Evolutionary conservation across 2,329 filamentous ascomycete genomes (phyloP).

Genomic region (Lachnellula occidentalis): DNA sequence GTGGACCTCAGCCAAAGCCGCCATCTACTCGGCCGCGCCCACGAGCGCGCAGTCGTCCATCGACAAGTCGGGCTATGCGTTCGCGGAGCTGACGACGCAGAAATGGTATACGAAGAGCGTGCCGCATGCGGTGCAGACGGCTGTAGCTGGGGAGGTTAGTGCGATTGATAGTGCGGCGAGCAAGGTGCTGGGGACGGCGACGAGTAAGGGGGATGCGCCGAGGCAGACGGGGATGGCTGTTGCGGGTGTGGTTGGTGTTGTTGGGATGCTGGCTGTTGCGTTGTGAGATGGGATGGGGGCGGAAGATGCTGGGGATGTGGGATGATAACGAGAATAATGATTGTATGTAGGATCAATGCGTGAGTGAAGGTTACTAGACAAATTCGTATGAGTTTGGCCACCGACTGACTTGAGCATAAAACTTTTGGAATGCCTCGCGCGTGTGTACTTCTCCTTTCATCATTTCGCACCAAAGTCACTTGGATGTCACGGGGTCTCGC

Average conservation of each 20-base stretch:
- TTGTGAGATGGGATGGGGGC: not conserved
- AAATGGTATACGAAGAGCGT: conserved; percentile 23
- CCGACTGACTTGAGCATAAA: no score
- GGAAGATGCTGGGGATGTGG: not conserved
- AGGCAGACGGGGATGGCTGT: not conserved
- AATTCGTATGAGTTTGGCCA: no score
- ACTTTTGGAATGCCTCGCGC: no score
- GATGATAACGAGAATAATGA: not conserved
- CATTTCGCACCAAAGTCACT: no score
- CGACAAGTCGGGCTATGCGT: conserved; percentile 9
- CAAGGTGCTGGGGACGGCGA: conserved; percentile 17
- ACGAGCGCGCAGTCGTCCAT: conserved; percentile 8
- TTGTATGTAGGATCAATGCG: not conserved
- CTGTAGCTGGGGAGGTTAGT: conserved; percentile 11
- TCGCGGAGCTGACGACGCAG: conserved; percentile 8
- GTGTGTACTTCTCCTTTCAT: no score
- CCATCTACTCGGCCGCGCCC: conserved; percentile 20
- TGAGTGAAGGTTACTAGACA: no score
- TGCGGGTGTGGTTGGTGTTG: not conserved
- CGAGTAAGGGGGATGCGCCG: conserved; percentile 8
- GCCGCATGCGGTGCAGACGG: conserved; percentile 13
- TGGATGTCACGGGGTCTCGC: no score
- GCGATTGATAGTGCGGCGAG: conserved; percentile 11
- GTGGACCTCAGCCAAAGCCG: conserved; percentile 16
- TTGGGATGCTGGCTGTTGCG: not conserved